These are phyloP conservation scores for Oryza rufipogon DNA, from an alignment of 176 grass and related monocot genomes.

Conservation along the genomic window DNA sequence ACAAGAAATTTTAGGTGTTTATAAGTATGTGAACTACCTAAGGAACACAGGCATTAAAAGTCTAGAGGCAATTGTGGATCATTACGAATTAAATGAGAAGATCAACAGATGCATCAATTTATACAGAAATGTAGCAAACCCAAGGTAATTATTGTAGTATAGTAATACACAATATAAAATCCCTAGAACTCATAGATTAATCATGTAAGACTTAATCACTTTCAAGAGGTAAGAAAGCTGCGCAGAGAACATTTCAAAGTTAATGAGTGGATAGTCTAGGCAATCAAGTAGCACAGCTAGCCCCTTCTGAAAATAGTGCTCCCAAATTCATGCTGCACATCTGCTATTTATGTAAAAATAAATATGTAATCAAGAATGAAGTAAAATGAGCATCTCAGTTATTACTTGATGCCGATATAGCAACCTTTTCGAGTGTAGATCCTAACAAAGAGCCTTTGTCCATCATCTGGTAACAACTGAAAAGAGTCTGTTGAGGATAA, in stretches of 20 bases:
- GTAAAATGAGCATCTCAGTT: conserved; percentile 19
- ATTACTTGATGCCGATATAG: conserved; percentile 33
- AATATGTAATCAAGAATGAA: conserved; percentile 16
- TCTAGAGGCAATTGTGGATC: not conserved
- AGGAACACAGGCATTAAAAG: not conserved
- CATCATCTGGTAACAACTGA: conserved; percentile 66
- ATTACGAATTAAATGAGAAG: not conserved
- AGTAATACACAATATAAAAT: not conserved
- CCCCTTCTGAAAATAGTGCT: not conserved
- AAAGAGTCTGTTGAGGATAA: conserved; percentile 65
- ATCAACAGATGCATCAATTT: not conserved
- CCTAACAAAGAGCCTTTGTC: conserved; percentile 87
- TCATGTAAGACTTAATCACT: not conserved
- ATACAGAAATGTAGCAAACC: not conserved
- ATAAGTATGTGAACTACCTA: conserved; percentile 21
- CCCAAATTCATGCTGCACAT: not conserved
- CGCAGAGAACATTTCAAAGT: not conserved
- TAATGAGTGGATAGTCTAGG: not conserved
- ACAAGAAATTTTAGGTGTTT: conserved; percentile 38
- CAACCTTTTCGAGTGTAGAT: conserved; percentile 94
- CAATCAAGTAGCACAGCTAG: not conserved
- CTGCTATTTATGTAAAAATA: not conserved
- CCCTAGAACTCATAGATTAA: not conserved
- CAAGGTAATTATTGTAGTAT: not conserved
- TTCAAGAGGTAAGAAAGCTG: not conserved